Conservation (phyloP, 805 yeast species). For the Cyberlindnera maritima region DNA sequence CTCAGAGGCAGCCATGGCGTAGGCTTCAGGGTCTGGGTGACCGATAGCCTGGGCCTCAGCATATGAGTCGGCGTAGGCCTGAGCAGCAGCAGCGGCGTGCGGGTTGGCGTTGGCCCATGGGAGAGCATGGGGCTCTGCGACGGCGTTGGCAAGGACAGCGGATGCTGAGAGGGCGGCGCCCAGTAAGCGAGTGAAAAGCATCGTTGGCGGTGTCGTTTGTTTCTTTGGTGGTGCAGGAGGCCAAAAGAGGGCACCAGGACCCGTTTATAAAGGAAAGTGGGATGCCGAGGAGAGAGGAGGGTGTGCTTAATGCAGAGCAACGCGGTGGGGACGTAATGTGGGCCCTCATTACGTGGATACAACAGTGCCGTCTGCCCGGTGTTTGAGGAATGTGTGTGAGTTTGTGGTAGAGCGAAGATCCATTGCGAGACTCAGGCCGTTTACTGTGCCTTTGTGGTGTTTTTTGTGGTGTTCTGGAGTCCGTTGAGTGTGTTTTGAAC, state of each 20-base stretch:
- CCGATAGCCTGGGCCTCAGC: conserved; percentile 15
- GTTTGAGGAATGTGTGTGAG: no score
- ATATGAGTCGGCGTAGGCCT: conserved; percentile 12
- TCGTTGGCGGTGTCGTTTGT: not conserved
- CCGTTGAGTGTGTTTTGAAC: no score
- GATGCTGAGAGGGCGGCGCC: conserved; percentile 1
- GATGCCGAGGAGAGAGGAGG: not conserved
- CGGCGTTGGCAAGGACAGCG: not conserved
- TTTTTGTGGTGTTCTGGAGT: no score
- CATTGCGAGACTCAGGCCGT: no score
- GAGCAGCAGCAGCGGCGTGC: conserved; percentile 14
- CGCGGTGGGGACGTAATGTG: not conserved
- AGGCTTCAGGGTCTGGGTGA: conserved; percentile 24
- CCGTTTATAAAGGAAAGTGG: not conserved
- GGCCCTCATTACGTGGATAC: not conserved
- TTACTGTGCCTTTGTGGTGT: no score
- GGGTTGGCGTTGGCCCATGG: conserved; percentile 18
- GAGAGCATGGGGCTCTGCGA: conserved; percentile 6
- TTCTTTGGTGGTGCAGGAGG: no score
- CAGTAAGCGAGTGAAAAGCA: conserved; percentile 4
- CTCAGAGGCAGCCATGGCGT: conserved; percentile 26
- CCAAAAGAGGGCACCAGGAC: not conserved
- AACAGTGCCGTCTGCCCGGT: not conserved
- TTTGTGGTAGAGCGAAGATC: no score
- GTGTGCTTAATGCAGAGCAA: not conserved